Evolutionary conservation across 2,329 filamentous ascomycete genomes (phyloP), one percentile per base, ranked within the genome.

Genomic region (Ceratocystis eucalypticola): DNA sequence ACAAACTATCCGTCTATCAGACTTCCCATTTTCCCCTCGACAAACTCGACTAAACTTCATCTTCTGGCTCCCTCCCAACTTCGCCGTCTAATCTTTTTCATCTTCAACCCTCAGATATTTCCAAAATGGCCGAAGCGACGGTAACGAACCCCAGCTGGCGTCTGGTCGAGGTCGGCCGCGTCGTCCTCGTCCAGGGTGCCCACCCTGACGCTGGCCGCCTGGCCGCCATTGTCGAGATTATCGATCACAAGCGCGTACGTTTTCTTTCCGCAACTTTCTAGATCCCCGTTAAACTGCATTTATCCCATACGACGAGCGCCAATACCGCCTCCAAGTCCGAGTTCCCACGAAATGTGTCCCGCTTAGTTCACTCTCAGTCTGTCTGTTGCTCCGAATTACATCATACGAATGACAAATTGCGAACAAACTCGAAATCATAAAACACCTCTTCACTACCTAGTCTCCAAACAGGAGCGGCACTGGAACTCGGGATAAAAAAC

Each of bases 231-330:
- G 91, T 96, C 80, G 93, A 99, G 87, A 97, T 99, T 80, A 94
- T 99, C 82, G 94, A 99, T 83, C 93, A 99, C 88, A 96, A 96
- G 87, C 91, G 94, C 82, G 94, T 99, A 96, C 78, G 94, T 91
- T 77, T 68, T 70, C 28, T 55, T 55, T 50, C 17, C 17, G 17
- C 22, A n/a, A 30, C 22, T n/a, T 37, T 22, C 22, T 22, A 30
- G 17, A 61, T 25, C 17, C n/a, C 48, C 48, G 3, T 41, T 15
- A 12, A 41, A 41, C 25, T 53, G 8, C 22, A 4, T 53, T 10
- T 1, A 25, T 53, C 8, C 48, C 48, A 53, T 48, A 48, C 45
- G 2, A 48, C 48, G 22, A 22, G 8, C n/a, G 22, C n/a, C 48
- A 53, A n/a, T 25, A 22, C 8, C 48, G 22, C n/a, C 12, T 53